Conservation (phyloP, 108 stramenopile genomes). For the Skeletonema potamos region DNA sequence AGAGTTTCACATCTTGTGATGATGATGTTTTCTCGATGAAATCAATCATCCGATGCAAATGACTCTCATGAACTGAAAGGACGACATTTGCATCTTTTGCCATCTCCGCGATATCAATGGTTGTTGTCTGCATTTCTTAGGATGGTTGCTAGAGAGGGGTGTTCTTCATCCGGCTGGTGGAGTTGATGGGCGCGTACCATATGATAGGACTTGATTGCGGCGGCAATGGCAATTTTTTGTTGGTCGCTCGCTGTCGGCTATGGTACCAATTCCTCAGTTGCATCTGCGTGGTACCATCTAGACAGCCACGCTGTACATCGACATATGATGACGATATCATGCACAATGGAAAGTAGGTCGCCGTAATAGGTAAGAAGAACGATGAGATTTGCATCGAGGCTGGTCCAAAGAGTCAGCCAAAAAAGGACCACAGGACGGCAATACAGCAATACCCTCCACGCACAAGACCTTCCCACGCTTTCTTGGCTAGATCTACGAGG, state of each 20-base stretch:
- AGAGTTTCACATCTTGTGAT: background rate
- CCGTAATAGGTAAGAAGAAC: no score
- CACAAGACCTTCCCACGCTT: constrained; percentile 17
- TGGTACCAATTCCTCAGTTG: no score
- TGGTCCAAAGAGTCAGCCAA: background rate
- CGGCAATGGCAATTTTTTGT: no score
- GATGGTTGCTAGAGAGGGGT: no score
- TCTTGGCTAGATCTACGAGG: constrained; percentile 69
- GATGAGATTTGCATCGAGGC: background rate
- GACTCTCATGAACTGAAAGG: constrained; percentile 50
- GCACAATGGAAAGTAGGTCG: no score
- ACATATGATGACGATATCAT: no score
- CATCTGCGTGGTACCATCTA: no score
- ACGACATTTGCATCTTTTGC: constrained; percentile 36
- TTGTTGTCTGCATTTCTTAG: background rate
- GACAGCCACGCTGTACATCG: no score
- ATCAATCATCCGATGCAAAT: constrained; percentile 41
- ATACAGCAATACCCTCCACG: background rate
- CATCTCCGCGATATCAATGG: background rate
- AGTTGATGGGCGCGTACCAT: no score
- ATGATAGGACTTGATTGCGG: no score
- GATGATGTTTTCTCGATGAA: constrained; percentile 25
- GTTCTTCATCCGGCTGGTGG: no score
- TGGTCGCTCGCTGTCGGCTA: no score
- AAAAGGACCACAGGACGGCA: background rate